These are phyloP conservation scores for Arctium minus DNA, from an alignment of 129 eudicot species.

Conservation along the genomic window DNA sequence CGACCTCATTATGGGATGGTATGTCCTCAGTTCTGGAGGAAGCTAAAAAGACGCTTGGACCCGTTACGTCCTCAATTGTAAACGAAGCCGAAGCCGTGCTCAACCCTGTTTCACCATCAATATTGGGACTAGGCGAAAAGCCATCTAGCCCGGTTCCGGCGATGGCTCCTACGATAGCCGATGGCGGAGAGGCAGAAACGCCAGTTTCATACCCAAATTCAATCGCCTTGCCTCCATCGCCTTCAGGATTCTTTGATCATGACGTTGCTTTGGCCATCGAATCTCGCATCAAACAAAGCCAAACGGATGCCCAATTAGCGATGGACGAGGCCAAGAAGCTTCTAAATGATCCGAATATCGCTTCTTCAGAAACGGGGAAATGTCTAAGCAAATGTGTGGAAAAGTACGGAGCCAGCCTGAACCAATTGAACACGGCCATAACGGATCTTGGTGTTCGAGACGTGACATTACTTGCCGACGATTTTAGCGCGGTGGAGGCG, in stretches of 20 bases:
- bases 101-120: not conserved
- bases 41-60: not conserved
- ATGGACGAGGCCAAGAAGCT: conserved; percentile 32
- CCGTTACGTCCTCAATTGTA: conserved; percentile 10
- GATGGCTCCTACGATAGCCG: not conserved
- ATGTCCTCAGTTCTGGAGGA: not conserved
- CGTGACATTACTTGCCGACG: conserved; percentile 27
- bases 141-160: not conserved
- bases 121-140: not conserved
- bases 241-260: conserved; percentile 18
- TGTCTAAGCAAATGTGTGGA: conserved; percentile 31
- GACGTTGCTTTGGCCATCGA: conserved; percentile 33
- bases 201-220: not conserved
- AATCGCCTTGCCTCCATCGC: not conserved
- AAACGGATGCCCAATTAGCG: conserved; percentile 22
- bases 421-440: conserved; percentile 23
- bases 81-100: conserved; percentile 5
- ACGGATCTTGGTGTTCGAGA: conserved; percentile 30
- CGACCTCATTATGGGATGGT: conserved; percentile 12
- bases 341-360: conserved; percentile 14
- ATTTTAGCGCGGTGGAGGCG: conserved; percentile 34
- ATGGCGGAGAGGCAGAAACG: not conserved
- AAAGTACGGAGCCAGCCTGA: conserved; percentile 18
- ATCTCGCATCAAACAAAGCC: conserved; percentile 29
- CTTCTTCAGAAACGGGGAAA: conserved; percentile 23